Evolutionary conservation across 768 basidiomycete species (phyloP).

Genomic region (Naganishia friedmannii): DNA sequence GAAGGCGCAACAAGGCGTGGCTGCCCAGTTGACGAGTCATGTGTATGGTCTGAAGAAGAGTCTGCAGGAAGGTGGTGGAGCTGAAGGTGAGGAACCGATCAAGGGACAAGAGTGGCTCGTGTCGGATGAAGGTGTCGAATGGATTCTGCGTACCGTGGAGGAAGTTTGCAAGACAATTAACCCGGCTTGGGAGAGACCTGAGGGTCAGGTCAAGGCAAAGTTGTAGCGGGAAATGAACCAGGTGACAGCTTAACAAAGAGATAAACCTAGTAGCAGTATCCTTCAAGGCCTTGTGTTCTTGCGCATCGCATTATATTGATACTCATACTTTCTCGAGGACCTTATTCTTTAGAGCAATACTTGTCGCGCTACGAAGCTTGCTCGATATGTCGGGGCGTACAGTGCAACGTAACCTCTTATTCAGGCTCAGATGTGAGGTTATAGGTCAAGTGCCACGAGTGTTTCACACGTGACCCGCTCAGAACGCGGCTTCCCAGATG

Average conservation of each 20-base stretch:
- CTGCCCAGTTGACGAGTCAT: slow-evolving; percentile 81
- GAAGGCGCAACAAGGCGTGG: slow-evolving; percentile 78
- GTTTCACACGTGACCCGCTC: too few species aligned
- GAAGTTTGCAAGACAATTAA: slow-evolving; percentile 69
- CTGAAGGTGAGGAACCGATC: slow-evolving; percentile 58
- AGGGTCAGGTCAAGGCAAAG: slow-evolving; percentile 56
- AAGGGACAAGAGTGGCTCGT: slow-evolving; percentile 66
- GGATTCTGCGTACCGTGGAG: slow-evolving; percentile 81
- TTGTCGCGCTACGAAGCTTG: too few species aligned
- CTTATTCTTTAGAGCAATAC: too few species aligned
- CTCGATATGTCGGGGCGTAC: too few species aligned
- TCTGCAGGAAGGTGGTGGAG: slow-evolving; percentile 59
- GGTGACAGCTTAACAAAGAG: background rate
- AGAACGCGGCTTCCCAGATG: too few species aligned
- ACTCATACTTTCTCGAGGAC: too few species aligned
- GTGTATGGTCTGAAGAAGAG: slow-evolving; percentile 86
- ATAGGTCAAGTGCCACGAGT: too few species aligned
- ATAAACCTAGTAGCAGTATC: too few species aligned
- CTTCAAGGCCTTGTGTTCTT: too few species aligned
- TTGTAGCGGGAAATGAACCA: slow-evolving; percentile 53
- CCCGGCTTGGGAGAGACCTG: slow-evolving; percentile 35
- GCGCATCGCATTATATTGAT: too few species aligned
- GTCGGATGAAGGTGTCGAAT: slow-evolving; percentile 80
- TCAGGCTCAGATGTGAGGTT: too few species aligned
- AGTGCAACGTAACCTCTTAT: too few species aligned